Evolutionary conservation across 2,329 filamentous ascomycete species (phyloP).

Genomic region (Lachnellula arida): DNA sequence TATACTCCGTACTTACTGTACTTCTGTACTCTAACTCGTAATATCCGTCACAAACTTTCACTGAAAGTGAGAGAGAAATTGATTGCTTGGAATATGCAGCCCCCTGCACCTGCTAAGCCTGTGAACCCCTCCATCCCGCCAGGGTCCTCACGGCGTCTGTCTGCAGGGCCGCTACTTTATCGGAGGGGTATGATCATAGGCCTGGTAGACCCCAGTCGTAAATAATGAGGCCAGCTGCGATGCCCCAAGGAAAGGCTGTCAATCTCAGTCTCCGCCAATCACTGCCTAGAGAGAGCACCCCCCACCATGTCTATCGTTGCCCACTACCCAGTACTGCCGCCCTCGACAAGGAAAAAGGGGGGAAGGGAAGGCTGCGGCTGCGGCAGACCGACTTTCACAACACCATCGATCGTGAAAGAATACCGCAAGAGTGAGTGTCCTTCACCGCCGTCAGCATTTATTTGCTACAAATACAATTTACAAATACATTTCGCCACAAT

Average conservation of each 20-base stretch:
- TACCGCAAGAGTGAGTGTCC: neutral
- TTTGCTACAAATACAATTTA: neutral
- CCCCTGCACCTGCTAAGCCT: neutral
- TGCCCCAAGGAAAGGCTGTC: neutral
- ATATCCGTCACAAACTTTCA: neutral
- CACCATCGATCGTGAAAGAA: neutral
- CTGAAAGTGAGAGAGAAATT: neutral
- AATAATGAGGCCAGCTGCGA: neutral
- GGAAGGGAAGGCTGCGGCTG: neutral
- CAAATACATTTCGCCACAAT: neutral
- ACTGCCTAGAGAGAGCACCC: neutral
- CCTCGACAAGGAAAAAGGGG: neutral
- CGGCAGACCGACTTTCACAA: neutral
- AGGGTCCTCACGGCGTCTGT: neutral
- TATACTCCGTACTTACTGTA: too few relatives aligned
- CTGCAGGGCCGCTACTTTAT: neutral
- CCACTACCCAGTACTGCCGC: neutral
- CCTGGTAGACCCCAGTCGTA: neutral
- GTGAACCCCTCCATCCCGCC: neutral
- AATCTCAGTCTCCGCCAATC: neutral
- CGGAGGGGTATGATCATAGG: neutral
- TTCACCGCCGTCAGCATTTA: neutral
- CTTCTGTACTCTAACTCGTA: neutral
- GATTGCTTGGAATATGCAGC: neutral
- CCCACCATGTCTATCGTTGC: neutral